Percentiles rank a stretch among this genome's conserved stretches.
phyloP scores from a whole-genome alignment of 1,284 basidiomycete species.

The Puccinia novopanici region DNA sequence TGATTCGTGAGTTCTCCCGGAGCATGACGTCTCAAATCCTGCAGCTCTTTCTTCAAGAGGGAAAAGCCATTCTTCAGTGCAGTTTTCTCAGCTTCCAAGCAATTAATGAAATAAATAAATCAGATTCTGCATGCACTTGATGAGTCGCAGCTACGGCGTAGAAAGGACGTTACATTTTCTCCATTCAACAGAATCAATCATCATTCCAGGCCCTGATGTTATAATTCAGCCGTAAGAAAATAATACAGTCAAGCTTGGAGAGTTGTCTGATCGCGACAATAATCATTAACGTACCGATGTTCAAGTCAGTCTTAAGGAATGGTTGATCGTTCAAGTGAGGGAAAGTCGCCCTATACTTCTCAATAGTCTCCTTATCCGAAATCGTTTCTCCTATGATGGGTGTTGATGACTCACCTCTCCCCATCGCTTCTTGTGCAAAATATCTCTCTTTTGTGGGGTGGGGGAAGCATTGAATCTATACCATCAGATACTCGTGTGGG shows the following conservation, averaged over 20 bases:
- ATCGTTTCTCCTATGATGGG: neutral
- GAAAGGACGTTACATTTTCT: neutral
- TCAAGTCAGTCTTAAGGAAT: neutral
- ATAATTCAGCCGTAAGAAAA: neutral
- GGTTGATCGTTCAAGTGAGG: constrained; percentile 9
- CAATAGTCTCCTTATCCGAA: neutral
- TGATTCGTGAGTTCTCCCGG: neutral
- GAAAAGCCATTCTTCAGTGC: neutral
- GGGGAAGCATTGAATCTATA: no score
- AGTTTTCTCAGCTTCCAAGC: neutral
- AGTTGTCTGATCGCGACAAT: neutral
- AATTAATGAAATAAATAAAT: neutral
- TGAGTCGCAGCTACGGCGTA: neutral
- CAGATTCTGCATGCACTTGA: neutral
- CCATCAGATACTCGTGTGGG: no score
- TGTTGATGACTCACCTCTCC: neutral
- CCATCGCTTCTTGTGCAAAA: neutral
- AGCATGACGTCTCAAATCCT: neutral
- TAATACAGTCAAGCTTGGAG: neutral
- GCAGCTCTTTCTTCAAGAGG: neutral
- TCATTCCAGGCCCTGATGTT: neutral
- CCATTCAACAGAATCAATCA: neutral
- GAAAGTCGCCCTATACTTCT: constrained; percentile 3
- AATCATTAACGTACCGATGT: neutral
- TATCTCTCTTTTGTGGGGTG: neutral